Evolutionary conservation across 495 filamentous ascomycete species (phyloP), one percentile per base, ranked within the genome.

Genomic region (Cercophora sp.): DNA sequence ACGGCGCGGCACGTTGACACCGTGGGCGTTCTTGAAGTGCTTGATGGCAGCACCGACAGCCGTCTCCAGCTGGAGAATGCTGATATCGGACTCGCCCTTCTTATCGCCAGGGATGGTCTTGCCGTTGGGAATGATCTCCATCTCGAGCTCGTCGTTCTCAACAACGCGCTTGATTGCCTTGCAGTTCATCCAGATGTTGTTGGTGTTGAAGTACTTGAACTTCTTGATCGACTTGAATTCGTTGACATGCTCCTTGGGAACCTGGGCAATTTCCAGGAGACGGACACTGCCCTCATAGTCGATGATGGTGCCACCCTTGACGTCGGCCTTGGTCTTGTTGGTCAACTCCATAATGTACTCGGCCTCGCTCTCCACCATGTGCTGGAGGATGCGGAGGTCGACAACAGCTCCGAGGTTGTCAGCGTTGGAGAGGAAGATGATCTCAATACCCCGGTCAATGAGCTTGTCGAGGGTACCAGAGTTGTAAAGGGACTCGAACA

Each of bases 161-260:
- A 99, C 94, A 41, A 99, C 90, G 52, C 94, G 90, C 86, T 96
- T 96, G 79, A 99, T 86, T 57, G 93, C 93, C 66, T 88, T 84
- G 61, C 96, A 82, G 78, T 93, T 96, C 80, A 99, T 86, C 93
- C 93, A 99, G 77, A 99, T 96, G 82, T 99, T 99, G 87, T 99
- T 99, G 74, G 93, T 99, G 84, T 99, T 99, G 85, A 99, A 99
- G 84, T 99, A 99, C 80, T 96, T 96, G 86, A 99, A 99, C 81
- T 99, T 99, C 86, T 97, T 99, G 79, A 99, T 99, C 42, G 93
- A 96, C 85, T 99, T 99, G 89, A 99, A 99, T 76, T 99, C 93
- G 76, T 99, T 96, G 65, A 88, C 87, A 77, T 99, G 92, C 77
- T 97, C 90, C 82, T 96, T 97, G 74, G 94, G 93, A n/a, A 99